Evolutionary conservation across 176 grass and related monocot species (phyloP).

Genomic region (Eleusine indica): DNA sequence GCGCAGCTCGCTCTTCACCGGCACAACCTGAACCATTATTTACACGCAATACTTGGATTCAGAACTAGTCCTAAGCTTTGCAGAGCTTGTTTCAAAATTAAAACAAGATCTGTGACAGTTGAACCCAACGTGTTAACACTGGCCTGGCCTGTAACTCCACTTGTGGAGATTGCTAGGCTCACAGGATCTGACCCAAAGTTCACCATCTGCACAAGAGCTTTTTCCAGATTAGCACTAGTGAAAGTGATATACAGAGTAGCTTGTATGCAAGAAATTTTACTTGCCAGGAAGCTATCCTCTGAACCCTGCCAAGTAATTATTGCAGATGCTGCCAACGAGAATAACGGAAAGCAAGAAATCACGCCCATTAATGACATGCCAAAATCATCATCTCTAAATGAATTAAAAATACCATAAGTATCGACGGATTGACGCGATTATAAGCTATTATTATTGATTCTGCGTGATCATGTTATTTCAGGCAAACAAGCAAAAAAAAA

Average conservation of each 20-base stretch:
- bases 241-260: background rate
- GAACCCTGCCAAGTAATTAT: constrained; percentile 71
- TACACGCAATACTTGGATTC: background rate
- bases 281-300: constrained; percentile 60
- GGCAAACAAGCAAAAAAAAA: too few species aligned
- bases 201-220: constrained; percentile 55
- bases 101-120: constrained; percentile 24
- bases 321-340: constrained; percentile 64
- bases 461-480: too few species aligned
- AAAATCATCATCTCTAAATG: too few species aligned
- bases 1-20: constrained; percentile 28
- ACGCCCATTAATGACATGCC: too few species aligned
- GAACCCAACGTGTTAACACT: constrained; percentile 40
- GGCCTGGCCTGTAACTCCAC: constrained; percentile 47
- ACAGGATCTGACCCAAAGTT: constrained; percentile 71
- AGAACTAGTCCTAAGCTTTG: background rate
- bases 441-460: too few species aligned
- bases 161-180: constrained; percentile 59
- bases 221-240: background rate
- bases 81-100: background rate
- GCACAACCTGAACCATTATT: constrained; percentile 49
- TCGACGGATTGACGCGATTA: too few species aligned
- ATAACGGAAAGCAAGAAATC: too few species aligned
- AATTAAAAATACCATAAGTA: too few species aligned
- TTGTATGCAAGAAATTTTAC: background rate